Conservation (phyloP, 2,329 filamentous ascomycete species). For the Diaporthe citri region DNA sequence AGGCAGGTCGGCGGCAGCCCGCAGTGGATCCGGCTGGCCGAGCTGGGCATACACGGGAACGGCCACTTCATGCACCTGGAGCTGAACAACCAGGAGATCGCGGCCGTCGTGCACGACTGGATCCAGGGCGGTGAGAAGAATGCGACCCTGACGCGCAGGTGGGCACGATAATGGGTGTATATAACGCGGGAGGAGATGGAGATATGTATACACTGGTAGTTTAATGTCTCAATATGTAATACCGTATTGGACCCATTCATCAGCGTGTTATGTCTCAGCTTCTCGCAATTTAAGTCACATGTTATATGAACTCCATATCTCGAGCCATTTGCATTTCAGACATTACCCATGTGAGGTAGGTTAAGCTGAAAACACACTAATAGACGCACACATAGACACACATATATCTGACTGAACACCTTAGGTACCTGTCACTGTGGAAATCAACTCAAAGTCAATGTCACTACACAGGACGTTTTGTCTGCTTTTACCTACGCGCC, state of each 20-base stretch:
- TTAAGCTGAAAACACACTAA: too few species aligned
- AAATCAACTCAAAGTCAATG: too few species aligned
- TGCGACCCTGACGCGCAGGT: constrained; percentile 12
- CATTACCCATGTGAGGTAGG: neutral
- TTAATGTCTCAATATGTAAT: constrained; percentile 25
- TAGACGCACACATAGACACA: neutral
- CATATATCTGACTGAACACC: neutral
- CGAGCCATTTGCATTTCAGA: neutral
- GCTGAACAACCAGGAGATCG: constrained; percentile 53
- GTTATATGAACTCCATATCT: neutral
- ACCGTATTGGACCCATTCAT: neutral
- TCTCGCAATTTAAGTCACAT: neutral
- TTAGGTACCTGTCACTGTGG: neutral
- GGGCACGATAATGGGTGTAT: neutral
- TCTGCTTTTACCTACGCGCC: neutral
- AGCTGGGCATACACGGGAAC: constrained; percentile 62
- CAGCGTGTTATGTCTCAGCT: neutral
- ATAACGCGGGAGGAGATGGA: neutral
- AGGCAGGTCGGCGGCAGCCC: constrained; percentile 59
- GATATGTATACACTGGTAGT: constrained; percentile 1
- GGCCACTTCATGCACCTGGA: constrained; percentile 64
- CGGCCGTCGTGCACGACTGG: constrained; percentile 38
- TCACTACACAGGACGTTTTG: too few species aligned
- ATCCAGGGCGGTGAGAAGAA: constrained; percentile 31
- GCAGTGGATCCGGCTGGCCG: constrained; percentile 58